Evolutionary conservation across 2,329 filamentous ascomycete species (phyloP), one percentile per base, ranked within the genome.

Genomic region (Dryadomyces quercus-mongolicae): DNA sequence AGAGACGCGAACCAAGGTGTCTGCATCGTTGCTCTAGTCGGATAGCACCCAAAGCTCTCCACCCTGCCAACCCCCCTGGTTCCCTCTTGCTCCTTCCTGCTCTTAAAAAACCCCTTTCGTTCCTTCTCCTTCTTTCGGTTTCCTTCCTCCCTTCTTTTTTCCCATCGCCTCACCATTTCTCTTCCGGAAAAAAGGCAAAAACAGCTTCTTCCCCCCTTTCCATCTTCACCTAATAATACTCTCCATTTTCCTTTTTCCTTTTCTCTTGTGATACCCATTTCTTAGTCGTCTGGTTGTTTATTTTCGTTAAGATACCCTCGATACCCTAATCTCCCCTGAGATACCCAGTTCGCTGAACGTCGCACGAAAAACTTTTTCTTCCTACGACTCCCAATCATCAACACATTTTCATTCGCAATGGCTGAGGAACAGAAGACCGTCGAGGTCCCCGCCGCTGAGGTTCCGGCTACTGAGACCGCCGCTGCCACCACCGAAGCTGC

Each of bases 391-490:
- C 31, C 21, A 36, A 51, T 53, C 46, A 50, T 55, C 48, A 60
- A 59, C 53, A 51, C 48, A 57, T 59, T 65, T 65, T 56, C 59
- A 67, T 66, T 68, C 74, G 78, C 65, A 76, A 88, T 88, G 85
- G 82, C 86, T 73, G 85, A 88, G 66, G 76, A 74, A 70, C 78
- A 82, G 71, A 88, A 89, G 75, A 78, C 83, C 67, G 75, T 79
- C 64, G 82, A 83, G 69, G 74, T 75, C 69, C 67, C 75, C 61
- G 68, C 65, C 62, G 65, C 63, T 54, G 65, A 68, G 61, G 66
- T 70, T 49, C 60, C 61, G 16, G 62, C 53, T 54, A 64, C 62
- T 52, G 55, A 56, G 45, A 43, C 59, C 46, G 57, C 63, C 13
- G 60, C 60, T n/a, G 62, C 55, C 13, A 42, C 42, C 42, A 42